Evolutionary conservation across 2,329 filamentous ascomycete genomes (phyloP), one percentile per base, ranked within the genome.

Genomic region (Cryoendolithus antarcticus): DNA sequence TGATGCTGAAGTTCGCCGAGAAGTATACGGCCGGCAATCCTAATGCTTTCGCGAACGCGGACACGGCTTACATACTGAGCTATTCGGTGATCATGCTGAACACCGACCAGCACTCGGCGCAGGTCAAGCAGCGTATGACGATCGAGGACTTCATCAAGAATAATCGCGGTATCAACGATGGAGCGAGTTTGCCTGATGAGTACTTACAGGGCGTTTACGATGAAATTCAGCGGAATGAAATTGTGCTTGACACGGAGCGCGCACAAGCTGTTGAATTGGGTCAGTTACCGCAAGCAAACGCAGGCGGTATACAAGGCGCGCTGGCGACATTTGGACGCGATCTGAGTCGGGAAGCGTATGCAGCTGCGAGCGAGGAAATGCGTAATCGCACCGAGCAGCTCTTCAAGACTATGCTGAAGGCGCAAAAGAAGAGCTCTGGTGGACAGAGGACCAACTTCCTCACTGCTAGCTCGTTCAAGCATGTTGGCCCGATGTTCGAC

Each of bases 71-170:
- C 50, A 86, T 98, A 6, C 69, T 98, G 30, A 81, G 86, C 0
- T 98, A 98, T 62, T 96, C 89, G 0, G 91, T 96, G 40, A 95
- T 98, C 52, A 70, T 98, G 74, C 67, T 98, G 37, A 98, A 98
- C 60, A 94, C 88, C 1, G 91, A 98, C 66, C 75, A 89, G 50
- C 91, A 98, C 64, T 96, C 89, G 60, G 72, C 68, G 48, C 94
- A 95, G 59, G 74, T 98, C 52, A 80, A 78, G 55, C 77, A 75
- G 49, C 79, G 86, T 38, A 98, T 98, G 91, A 93, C 81, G 21
- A 86, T 86, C 48, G 83, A 94, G 46, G 93, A 98, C 50, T 98
- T 98, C 57, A 94, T 98, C 67, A 95, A 93, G 68, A 98, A 98
- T 64, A 98, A 98, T 61, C 72, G 91, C 21, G 91, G 91, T 42